Conservation (phyloP, 305 asterid genomes). For the Fraxinus baroniana region DNA sequence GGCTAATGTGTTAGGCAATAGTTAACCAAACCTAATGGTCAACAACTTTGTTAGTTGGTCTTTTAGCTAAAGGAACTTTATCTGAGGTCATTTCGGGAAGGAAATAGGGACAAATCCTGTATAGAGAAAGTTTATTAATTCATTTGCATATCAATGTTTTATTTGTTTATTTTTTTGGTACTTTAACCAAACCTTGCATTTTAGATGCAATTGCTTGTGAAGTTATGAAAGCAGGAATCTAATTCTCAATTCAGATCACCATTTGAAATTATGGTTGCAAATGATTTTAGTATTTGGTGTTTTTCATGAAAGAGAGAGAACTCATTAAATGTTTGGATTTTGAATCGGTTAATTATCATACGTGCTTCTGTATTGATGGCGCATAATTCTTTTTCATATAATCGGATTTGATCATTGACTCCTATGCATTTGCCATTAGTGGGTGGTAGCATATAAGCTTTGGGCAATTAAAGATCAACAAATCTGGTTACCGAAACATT, state of each 20-base stretch:
- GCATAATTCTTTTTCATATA: constrained; percentile 1
- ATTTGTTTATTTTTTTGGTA: neutral
- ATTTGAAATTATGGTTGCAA: neutral
- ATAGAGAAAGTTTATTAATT: neutral
- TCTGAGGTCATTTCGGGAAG: neutral
- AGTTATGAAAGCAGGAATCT: neutral
- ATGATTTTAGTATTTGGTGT: neutral
- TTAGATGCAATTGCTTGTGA: neutral
- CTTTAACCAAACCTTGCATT: neutral
- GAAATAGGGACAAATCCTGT: constrained; percentile 3
- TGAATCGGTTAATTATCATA: constrained; percentile 7
- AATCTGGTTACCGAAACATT: constrained; percentile 13
- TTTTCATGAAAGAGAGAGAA: neutral
- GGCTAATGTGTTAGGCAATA: neutral
- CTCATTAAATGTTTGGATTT: constrained; percentile 3
- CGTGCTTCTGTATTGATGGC: constrained; percentile 8
- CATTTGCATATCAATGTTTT: neutral
- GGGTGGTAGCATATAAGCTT: neutral
- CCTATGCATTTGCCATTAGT: neutral
- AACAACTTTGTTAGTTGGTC: neutral
- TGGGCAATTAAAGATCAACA: neutral
- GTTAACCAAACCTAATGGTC: neutral
- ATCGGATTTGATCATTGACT: constrained; percentile 5
- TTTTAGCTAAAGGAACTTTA: neutral
- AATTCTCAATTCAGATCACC: neutral